A percentile compares a stretch with the other conserved stretches of the same genome.
These are phyloP conservation scores for Capsicum chinense DNA, from an alignment of 257 asterid species.

Conservation along the genomic window DNA sequence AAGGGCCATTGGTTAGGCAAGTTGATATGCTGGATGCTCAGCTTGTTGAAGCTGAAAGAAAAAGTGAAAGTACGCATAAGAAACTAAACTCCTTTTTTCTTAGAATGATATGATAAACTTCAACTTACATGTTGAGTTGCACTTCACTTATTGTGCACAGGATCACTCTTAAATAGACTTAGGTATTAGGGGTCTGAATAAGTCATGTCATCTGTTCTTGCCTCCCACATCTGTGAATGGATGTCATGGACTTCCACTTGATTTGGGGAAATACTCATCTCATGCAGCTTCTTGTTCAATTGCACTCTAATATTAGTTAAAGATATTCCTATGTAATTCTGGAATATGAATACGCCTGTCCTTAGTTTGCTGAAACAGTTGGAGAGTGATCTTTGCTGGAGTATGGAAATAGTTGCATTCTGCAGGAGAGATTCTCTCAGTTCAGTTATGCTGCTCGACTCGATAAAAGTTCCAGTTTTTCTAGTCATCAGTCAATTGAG, in stretches of 20 bases:
- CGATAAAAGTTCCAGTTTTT: too few species aligned
- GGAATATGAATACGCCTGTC: too few species aligned
- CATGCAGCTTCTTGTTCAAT: too few species aligned
- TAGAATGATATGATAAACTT: not conserved
- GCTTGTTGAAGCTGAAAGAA: not conserved
- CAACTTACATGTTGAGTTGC: not conserved
- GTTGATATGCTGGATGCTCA: not conserved
- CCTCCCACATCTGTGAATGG: not conserved
- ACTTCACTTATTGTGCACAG: not conserved
- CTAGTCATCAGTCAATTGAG: too few species aligned
- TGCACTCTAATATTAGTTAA: too few species aligned
- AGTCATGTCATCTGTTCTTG: not conserved
- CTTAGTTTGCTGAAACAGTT: too few species aligned
- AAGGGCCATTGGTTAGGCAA: not conserved
- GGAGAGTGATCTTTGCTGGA: too few species aligned
- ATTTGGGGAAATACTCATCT: not conserved
- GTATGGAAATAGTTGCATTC: too few species aligned
- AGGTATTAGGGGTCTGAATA: not conserved
- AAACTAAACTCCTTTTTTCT: not conserved
- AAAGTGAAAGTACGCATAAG: not conserved
- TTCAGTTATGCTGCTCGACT: too few species aligned
- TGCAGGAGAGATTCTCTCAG: too few species aligned
- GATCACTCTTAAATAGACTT: not conserved
- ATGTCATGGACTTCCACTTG: not conserved
- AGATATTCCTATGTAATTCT: too few species aligned